A percentile compares a stretch with the other conserved stretches of the same genome.
Conservation (phyloP, 306 rosid species). For the Vigna trinervia region DNA sequence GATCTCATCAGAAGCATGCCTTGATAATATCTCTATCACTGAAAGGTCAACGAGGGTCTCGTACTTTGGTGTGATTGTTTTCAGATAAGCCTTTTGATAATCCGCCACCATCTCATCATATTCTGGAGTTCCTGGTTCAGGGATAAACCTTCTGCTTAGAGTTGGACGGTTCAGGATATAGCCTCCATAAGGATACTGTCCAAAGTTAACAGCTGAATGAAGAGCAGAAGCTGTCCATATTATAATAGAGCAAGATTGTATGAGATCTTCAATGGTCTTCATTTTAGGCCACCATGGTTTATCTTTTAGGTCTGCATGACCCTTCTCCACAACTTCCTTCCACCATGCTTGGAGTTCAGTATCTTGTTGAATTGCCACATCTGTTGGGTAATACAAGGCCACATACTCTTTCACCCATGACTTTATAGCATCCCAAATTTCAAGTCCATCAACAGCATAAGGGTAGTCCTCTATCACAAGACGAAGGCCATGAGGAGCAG, state of each 20-base stretch:
- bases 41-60: constrained; percentile 65
- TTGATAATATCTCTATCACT: constrained; percentile 71
- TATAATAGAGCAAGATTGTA: constrained; percentile 53
- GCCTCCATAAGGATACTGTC: constrained; percentile 79
- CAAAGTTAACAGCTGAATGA: constrained; percentile 77
- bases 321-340: constrained; percentile 64
- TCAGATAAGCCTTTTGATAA: constrained; percentile 52
- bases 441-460: constrained; percentile 66
- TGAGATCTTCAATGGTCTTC: constrained; percentile 52
- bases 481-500: constrained; percentile 63
- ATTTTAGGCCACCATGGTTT: constrained; percentile 74
- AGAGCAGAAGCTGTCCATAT: constrained; percentile 82
- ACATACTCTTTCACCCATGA: constrained; percentile 66
- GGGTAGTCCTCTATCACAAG: constrained; percentile 72
- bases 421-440: constrained; percentile 71
- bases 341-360: constrained; percentile 73
- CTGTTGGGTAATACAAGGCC: constrained; percentile 53
- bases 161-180: constrained; percentile 75
- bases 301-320: constrained; percentile 69
- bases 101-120: constrained; percentile 57
- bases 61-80: constrained; percentile 67
- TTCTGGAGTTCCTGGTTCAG: constrained; percentile 59
- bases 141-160: constrained; percentile 58
- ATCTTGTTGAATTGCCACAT: constrained; percentile 53
- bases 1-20: constrained; percentile 70